phyloP scores from a whole-genome alignment of 1,284 basidiomycete genomes.

The Xerocomus minutiporus region DNA sequence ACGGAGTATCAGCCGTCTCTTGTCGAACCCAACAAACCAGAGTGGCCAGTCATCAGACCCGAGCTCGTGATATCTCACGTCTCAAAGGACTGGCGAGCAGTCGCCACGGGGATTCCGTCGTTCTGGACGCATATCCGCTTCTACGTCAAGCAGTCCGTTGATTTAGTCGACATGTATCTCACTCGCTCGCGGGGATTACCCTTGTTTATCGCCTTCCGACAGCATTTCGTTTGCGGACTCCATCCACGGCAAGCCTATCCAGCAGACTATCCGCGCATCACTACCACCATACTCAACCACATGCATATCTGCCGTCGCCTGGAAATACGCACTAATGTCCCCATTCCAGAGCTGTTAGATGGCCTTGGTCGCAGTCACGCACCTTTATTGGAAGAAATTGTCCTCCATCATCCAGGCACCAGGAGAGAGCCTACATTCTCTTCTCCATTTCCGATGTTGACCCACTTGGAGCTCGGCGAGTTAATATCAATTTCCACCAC shows the following conservation, averaged over 20 bases:
- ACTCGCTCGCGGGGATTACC: slow-evolving; percentile 27
- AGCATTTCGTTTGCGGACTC: slow-evolving; percentile 19
- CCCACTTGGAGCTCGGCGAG: slow-evolving; percentile 22
- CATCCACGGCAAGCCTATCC: slow-evolving; percentile 16
- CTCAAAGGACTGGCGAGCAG: slow-evolving; percentile 28
- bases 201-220: slow-evolving; percentile 22
- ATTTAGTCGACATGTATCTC: slow-evolving; percentile 28
- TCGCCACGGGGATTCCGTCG: slow-evolving; percentile 21
- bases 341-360: slow-evolving; percentile 26
- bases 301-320: slow-evolving; percentile 24
- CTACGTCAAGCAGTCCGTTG: slow-evolving; percentile 24
- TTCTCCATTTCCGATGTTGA: slow-evolving; percentile 24
- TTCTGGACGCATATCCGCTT: slow-evolving; percentile 28
- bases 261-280: slow-evolving; percentile 23
- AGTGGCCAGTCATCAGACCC: slow-evolving; percentile 13
- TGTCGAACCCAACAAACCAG: slow-evolving; percentile 3
- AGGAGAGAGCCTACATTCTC: slow-evolving; percentile 15
- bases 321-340: slow-evolving; percentile 27
- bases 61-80: slow-evolving; percentile 31
- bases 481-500: slow-evolving; percentile 16
- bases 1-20: slow-evolving; percentile 1
- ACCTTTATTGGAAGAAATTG: slow-evolving; percentile 25
- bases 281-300: slow-evolving; percentile 25
- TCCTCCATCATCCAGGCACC: slow-evolving; percentile 22
- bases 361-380: slow-evolving; percentile 20